Percentiles rank a stretch among this genome's conserved stretches.
phyloP scores from a whole-genome alignment of 108 stramenopile species.

The Pseudonitzschia multistriata region DNA sequence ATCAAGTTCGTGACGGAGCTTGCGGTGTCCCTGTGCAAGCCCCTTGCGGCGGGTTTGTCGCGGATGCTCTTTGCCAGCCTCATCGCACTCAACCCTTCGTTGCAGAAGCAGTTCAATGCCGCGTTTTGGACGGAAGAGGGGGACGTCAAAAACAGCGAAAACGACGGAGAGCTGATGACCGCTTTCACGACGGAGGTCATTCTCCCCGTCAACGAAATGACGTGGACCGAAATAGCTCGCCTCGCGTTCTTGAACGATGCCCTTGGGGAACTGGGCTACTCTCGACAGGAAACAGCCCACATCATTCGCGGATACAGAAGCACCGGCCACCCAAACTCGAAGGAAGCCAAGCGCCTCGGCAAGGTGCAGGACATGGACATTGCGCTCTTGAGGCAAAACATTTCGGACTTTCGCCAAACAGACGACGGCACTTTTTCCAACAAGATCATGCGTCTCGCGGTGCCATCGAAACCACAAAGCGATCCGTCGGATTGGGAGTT shows the following conservation, averaged over 20 bases:
- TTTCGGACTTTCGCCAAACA: slow-evolving; percentile 23
- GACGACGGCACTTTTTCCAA: slow-evolving; percentile 5
- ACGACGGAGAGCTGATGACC: slow-evolving; percentile 33
- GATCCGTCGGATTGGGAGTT: slow-evolving; percentile 61
- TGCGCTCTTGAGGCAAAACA: slow-evolving; percentile 51
- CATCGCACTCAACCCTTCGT: slow-evolving; percentile 51
- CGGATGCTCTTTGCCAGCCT: slow-evolving; percentile 67
- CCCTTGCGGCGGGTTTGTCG: slow-evolving; percentile 55
- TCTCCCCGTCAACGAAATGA: slow-evolving; percentile 75
- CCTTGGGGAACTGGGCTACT: slow-evolving; percentile 71
- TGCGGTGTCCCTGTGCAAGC: slow-evolving; percentile 74
- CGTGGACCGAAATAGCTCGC: slow-evolving; percentile 86
- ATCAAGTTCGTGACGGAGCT: slow-evolving; percentile 52
- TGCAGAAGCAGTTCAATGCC: slow-evolving; percentile 62
- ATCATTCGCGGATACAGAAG: slow-evolving; percentile 76
- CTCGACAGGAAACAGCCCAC: slow-evolving; percentile 68
- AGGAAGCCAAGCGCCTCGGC: slow-evolving; percentile 77
- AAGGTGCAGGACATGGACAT: slow-evolving; percentile 69
- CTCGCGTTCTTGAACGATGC: slow-evolving; percentile 67
- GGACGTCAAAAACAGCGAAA: slow-evolving; percentile 40
- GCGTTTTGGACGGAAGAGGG: slow-evolving; percentile 58
- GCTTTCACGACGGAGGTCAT: slow-evolving; percentile 29
- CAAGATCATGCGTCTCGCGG: slow-evolving; percentile 33
- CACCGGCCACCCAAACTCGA: slow-evolving; percentile 85
- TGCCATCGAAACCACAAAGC: slow-evolving; percentile 56